Base-by-base conservation (phyloP, 257 asterid species). In the Verbena officinalis region DNA sequence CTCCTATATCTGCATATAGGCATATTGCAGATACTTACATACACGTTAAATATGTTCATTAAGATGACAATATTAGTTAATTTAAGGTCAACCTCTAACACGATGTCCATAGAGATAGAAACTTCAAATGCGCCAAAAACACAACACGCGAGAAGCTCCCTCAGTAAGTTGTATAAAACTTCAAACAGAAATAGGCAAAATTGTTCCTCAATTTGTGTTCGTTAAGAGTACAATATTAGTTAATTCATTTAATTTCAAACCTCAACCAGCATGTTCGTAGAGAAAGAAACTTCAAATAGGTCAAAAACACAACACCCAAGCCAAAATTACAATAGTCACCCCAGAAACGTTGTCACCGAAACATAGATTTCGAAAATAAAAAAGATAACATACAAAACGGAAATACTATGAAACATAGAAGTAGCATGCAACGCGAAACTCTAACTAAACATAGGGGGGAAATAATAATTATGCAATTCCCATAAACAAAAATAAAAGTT, bases 31-130 rank as follows among this genome's bases (percentile, higher is more conserved):
- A 10, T 13, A 52, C 19, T 8, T 23, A 27, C 14, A 12, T 24
- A 39, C 59, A 23, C 2, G 14, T 22, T 52, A 52, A 24, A 17
- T 15, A 19, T 23, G 42, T 17, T 42, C 10, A 14, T 51, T 50
- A 56, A 31, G 38, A 31, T 45, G 17, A 7, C n/a, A 55, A 24
- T 19, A 49, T 7, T n/a, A 51, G 8, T 46, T 20, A 68, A n/a
- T n/a, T n/a, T n/a, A n/a, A n/a, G n/a, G n/a, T n/a, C 54, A 53
- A n/a, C n/a, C 55, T 36, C 38, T 39, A 31, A 59, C 54, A 58
- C n/a, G 59, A 22, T 21, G 31, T 9, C 10, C 11, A 19, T 4
- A 1, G 33, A n/a, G 50, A 13, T 12, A 42, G 6, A 1, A 62
- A 45, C 43, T 36, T 56, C 67, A 53, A 55, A 27, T 17, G 22